Percentiles rank a stretch among this genome's conserved stretches.
Conservation (phyloP, 2,329 filamentous ascomycete species). For the Thermoascus crustaceus region DNA sequence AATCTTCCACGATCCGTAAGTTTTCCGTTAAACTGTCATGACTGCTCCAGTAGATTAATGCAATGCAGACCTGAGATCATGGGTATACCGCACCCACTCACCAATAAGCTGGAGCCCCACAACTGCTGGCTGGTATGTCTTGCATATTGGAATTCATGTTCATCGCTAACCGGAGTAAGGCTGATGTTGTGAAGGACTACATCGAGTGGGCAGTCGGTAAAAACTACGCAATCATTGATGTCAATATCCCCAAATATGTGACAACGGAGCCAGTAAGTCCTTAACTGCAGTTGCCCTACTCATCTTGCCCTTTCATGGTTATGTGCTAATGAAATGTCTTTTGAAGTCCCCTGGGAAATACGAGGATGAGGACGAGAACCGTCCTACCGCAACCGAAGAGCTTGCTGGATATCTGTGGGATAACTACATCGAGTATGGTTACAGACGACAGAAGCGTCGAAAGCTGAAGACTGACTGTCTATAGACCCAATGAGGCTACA, state of each 20-base stretch:
- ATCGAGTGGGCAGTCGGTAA: conserved; percentile 74
- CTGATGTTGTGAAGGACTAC: conserved; percentile 72
- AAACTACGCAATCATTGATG: conserved; percentile 77
- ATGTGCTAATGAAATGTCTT: conserved; percentile 26
- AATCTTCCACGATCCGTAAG: conserved; percentile 84
- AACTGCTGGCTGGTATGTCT: conserved; percentile 77
- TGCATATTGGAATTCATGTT: conserved; percentile 9
- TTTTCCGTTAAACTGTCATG: conserved; percentile 11
- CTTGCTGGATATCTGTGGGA: conserved; percentile 88
- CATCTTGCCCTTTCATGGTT: conserved; percentile 9
- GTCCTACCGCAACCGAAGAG: conserved; percentile 55
- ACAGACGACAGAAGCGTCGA: neutral
- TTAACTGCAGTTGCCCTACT: neutral
- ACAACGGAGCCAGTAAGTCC: conserved; percentile 53
- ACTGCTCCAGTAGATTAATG: conserved; percentile 8
- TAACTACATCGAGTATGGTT: conserved; percentile 78
- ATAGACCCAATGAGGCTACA: conserved; percentile 54
- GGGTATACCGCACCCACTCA: conserved; percentile 59
- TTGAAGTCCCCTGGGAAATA: conserved; percentile 25
- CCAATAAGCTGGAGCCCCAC: conserved; percentile 67
- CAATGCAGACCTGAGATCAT: conserved; percentile 58
- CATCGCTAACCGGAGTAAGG: conserved; percentile 44
- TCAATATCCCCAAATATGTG: conserved; percentile 77
- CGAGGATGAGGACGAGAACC: conserved; percentile 41
- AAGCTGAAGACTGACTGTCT: neutral